Percentiles rank a stretch among this genome's conserved stretches.
These are phyloP conservation scores for Taiozyma sp. DNA, from an alignment of 1,139 yeast genomes.

Conservation along the genomic window DNA sequence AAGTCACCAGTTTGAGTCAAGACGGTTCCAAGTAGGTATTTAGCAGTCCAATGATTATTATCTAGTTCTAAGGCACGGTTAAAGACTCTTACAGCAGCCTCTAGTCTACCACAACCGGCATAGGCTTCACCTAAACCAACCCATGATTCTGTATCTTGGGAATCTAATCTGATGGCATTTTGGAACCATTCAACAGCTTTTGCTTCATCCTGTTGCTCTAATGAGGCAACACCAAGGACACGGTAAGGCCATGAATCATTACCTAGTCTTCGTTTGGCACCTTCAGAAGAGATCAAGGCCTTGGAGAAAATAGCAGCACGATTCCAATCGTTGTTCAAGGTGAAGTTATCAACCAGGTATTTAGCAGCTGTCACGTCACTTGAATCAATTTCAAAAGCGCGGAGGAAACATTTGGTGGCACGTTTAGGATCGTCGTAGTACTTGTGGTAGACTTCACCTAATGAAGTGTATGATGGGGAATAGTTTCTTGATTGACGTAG, in stretches of 20 bases:
- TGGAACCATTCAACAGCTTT: conserved; percentile 89
- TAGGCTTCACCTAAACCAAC: conserved; percentile 94
- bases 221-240: conserved; percentile 72
- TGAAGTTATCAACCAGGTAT: conserved; percentile 61
- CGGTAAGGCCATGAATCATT: conserved; percentile 75
- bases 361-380: conserved; percentile 72
- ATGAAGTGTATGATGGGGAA: conserved; percentile 74
- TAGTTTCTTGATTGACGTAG: conserved; percentile 56
- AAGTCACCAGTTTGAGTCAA: conserved; percentile 46
- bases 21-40: conserved; percentile 63
- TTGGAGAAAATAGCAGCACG: conserved; percentile 73
- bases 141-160: conserved; percentile 78
- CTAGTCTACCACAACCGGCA: conserved; percentile 73
- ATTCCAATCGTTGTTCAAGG: conserved; percentile 73
- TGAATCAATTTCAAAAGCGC: conserved; percentile 83
- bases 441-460: conserved; percentile 66
- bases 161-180: conserved; percentile 65
- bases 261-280: conserved; percentile 45
- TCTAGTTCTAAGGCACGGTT: conserved; percentile 53
- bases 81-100: conserved; percentile 83
- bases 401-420: conserved; percentile 83
- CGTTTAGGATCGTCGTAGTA: conserved; percentile 53
- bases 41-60: conserved; percentile 52
- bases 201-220: conserved; percentile 68
- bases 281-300: conserved; percentile 57